A percentile compares a stretch with the other conserved stretches of the same genome.
Conservation (phyloP, 2,329 filamentous ascomycete species). For the Neurospora sp. region DNA sequence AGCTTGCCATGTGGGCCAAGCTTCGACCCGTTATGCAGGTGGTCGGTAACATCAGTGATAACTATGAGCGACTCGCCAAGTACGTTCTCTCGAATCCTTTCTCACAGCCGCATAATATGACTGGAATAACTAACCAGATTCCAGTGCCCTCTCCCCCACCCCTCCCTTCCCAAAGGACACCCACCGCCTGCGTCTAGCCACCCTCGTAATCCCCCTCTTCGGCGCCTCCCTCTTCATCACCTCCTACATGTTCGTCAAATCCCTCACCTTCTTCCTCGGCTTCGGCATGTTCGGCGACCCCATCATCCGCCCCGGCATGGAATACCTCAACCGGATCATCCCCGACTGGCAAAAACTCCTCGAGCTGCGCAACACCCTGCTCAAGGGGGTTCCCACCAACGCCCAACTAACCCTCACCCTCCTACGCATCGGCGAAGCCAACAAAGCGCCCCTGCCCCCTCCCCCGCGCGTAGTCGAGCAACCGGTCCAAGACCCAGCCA, state of each 20-base stretch:
- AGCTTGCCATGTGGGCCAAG: constrained; percentile 65
- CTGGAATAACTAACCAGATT: not conserved
- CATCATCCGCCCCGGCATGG: constrained; percentile 49
- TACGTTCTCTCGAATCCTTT: constrained; percentile 10
- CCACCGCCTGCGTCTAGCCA: constrained; percentile 45
- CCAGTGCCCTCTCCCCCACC: constrained; percentile 50
- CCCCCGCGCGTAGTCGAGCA: constrained; percentile 29
- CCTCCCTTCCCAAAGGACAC: constrained; percentile 46
- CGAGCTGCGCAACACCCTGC: constrained; percentile 62
- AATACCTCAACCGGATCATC: constrained; percentile 47
- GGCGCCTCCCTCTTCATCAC: constrained; percentile 42
- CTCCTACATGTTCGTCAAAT: constrained; percentile 54
- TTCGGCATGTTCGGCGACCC: constrained; percentile 75
- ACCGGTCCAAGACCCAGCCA: constrained; percentile 26
- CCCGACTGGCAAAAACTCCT: constrained; percentile 69
- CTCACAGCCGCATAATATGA: not conserved
- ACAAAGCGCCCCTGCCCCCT: constrained; percentile 65
- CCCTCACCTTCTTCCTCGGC: constrained; percentile 55
- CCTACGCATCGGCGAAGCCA: constrained; percentile 69
- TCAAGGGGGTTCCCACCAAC: constrained; percentile 76
- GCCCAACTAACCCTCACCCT: constrained; percentile 73
- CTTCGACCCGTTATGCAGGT: constrained; percentile 62
- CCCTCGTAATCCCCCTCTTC: constrained; percentile 40
- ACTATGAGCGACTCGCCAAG: constrained; percentile 41
- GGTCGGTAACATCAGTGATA: constrained; percentile 37